A percentile compares a stretch with the other conserved stretches of the same genome.
These are phyloP conservation scores for Blastocystis sp. DNA, from an alignment of 352 stramenopile species.

Conservation along the genomic window DNA sequence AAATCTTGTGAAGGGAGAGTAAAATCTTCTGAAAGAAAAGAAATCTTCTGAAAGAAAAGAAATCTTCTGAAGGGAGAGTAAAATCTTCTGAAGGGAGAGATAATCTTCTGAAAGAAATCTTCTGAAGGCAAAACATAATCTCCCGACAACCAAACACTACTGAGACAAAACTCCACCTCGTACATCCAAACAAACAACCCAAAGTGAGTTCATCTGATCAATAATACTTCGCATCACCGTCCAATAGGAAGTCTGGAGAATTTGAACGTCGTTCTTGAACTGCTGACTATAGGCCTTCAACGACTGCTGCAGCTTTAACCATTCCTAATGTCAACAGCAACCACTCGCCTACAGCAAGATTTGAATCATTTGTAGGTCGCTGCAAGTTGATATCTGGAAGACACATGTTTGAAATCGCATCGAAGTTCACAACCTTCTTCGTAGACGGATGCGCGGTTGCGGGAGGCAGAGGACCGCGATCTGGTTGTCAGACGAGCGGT, in stretches of 20 bases:
- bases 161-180: not conserved
- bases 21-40: not conserved
- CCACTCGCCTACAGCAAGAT: not conserved
- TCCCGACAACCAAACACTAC: no score
- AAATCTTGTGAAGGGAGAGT: no score
- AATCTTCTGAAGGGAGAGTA: not conserved
- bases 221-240: not conserved
- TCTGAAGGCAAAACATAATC: no score
- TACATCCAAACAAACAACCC: not conserved
- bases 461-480: not conserved
- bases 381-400: not conserved
- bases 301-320: not conserved
- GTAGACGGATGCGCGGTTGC: not conserved
- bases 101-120: no score
- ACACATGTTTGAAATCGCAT: not conserved
- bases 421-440: not conserved
- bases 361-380: not conserved
- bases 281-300: not conserved
- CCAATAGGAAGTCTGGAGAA: not conserved
- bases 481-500: not conserved
- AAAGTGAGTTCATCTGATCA: not conserved
- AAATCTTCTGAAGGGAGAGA: not conserved
- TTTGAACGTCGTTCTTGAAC: constrained; percentile 32
- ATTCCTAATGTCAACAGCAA: not conserved
- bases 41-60: not conserved